phyloP scores from a whole-genome alignment of 306 rosid genomes.

The Rosa lucieae region DNA sequence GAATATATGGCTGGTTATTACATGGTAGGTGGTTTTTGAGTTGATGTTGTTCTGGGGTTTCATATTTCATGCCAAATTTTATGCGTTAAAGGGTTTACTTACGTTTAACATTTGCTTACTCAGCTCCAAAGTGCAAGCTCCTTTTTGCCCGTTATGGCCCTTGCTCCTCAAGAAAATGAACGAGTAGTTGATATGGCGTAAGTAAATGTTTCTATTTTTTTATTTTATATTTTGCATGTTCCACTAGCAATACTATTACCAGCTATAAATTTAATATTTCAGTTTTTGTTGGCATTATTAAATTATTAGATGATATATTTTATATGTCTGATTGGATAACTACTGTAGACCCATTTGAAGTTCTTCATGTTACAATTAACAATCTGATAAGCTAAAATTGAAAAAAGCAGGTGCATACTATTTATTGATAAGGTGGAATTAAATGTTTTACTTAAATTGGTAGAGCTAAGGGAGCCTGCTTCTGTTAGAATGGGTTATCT shows the following conservation, averaged over 20 bases:
- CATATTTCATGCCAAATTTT: neutral
- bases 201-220: constrained; percentile 26
- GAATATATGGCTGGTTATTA: constrained; percentile 99
- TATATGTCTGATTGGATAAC: neutral
- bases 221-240: neutral
- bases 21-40: constrained; percentile 55
- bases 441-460: neutral
- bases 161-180: constrained; percentile 98
- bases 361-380: neutral
- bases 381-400: neutral
- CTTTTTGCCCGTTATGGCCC: constrained; percentile 98
- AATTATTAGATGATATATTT: neutral
- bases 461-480: neutral
- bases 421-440: neutral
- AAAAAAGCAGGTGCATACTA: neutral
- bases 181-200: constrained; percentile 96
- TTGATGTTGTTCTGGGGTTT: neutral
- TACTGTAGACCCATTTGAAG: neutral
- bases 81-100: neutral
- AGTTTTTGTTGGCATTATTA: neutral
- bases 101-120: constrained; percentile 3
- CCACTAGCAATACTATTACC: neutral
- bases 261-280: neutral
- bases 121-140: constrained; percentile 98
- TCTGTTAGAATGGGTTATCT: constrained; percentile 5